A percentile compares a stretch with the other conserved stretches of the same genome.
These are phyloP conservation scores for Diaporthe eres DNA, from an alignment of 2,329 filamentous ascomycete species.

Conservation along the genomic window DNA sequence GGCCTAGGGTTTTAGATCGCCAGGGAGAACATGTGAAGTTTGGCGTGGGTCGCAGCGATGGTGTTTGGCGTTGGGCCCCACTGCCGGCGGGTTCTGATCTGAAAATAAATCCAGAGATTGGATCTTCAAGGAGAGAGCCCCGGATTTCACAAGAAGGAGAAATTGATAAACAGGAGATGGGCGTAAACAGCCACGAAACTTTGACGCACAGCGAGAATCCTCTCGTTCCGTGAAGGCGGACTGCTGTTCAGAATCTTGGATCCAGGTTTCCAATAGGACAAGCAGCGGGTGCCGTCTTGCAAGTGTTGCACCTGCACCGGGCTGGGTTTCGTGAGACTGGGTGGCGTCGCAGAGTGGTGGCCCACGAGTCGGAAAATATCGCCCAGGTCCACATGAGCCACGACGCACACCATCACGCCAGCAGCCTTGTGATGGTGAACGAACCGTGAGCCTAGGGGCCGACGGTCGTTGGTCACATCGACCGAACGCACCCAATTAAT, in stretches of 20 bases:
- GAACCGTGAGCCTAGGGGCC: slow-evolving; percentile 4
- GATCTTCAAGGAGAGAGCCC: slow-evolving; percentile 37
- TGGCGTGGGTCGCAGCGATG: slow-evolving; percentile 9
- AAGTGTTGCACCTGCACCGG: slow-evolving; percentile 33
- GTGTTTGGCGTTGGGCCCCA: slow-evolving; percentile 27
- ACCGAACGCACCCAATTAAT: slow-evolving; percentile 2
- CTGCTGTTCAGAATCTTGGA: slow-evolving; percentile 2
- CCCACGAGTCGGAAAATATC: slow-evolving; percentile 36
- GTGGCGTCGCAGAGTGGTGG: slow-evolving; percentile 40
- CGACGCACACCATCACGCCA: slow-evolving; percentile 34
- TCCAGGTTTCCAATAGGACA: slow-evolving; percentile 6
- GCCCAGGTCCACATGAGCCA: slow-evolving; percentile 36
- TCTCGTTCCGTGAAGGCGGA: slow-evolving; percentile 1
- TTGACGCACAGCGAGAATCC: slow-evolving; percentile 18
- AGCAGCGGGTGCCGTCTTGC: slow-evolving; percentile 6
- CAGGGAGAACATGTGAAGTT: slow-evolving; percentile 4
- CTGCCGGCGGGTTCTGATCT: slow-evolving; percentile 32
- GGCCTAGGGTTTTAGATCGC: slow-evolving; percentile 17
- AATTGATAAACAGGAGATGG: slow-evolving; percentile 33
- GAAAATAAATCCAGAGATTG: slow-evolving; percentile 41
- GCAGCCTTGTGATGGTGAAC: slow-evolving; percentile 29
- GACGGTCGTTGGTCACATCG: slow-evolving; percentile 12
- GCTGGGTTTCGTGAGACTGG: slow-evolving; percentile 21
- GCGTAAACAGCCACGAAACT: slow-evolving; percentile 32
- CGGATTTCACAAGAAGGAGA: slow-evolving; percentile 24